Conservation (phyloP, 768 basidiomycete species). For the Agrocybe praecox region DNA sequence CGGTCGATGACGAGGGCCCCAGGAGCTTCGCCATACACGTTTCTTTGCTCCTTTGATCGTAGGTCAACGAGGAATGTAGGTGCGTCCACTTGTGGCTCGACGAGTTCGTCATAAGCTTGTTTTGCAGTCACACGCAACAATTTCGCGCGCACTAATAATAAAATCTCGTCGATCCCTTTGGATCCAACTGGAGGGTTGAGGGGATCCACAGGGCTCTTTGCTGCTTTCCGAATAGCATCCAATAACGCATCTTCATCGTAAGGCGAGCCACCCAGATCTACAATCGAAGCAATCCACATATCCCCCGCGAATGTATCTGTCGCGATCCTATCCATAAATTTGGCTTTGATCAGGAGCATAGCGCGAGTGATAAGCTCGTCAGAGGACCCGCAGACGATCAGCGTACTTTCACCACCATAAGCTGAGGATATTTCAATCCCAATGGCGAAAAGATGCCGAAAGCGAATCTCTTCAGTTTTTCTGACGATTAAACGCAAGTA, state of each 20-base stretch:
- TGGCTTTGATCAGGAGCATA: constrained; percentile 62
- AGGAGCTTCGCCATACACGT: constrained; percentile 56
- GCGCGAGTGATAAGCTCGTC: constrained; percentile 65
- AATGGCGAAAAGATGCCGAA: constrained; percentile 55
- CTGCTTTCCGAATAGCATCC: constrained; percentile 71
- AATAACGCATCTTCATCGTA: constrained; percentile 71
- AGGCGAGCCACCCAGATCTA: constrained; percentile 51
- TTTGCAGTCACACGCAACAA: constrained; percentile 64
- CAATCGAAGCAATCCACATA: constrained; percentile 49
- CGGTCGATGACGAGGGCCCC: constrained; percentile 77
- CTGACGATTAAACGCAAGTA: constrained; percentile 61
- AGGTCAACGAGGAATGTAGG: constrained; percentile 82
- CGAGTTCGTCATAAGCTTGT: constrained; percentile 64
- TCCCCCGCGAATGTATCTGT: constrained; percentile 29
- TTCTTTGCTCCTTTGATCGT: constrained; percentile 63
- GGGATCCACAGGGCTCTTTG: constrained; percentile 61
- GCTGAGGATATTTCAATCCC: constrained; percentile 44
- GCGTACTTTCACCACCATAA: constrained; percentile 35
- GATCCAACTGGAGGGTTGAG: constrained; percentile 67
- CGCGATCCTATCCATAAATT: constrained; percentile 67
- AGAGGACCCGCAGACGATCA: constrained; percentile 63
- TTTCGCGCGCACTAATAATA: constrained; percentile 59
- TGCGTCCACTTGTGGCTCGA: constrained; percentile 49
- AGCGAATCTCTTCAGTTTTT: constrained; percentile 40
- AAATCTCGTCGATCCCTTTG: constrained; percentile 55